Percentiles rank a stretch among this genome's conserved stretches.
Conservation (phyloP, 2,329 filamentous ascomycete species). For the Ophiostoma pallidulum region DNA sequence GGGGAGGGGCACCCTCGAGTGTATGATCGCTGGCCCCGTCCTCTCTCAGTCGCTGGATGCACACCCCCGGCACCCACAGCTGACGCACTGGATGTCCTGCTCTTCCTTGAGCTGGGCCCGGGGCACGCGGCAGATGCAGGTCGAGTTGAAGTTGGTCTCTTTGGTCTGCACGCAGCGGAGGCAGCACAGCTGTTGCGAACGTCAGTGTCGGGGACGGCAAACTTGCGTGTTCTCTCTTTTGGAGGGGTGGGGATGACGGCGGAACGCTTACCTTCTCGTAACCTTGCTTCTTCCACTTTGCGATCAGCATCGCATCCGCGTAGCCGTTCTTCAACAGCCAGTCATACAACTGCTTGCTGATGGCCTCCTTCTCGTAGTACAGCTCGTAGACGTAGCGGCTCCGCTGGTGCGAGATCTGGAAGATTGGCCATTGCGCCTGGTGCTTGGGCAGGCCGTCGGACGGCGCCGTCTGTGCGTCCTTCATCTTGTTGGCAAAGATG, state of each 20-base stretch:
- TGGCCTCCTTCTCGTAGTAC: slow-evolving; percentile 96
- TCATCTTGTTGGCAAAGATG: slow-evolving; percentile 85
- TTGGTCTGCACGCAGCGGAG: slow-evolving; percentile 97
- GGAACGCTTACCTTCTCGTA: slow-evolving; percentile 73
- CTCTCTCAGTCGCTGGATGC: slow-evolving; percentile 30
- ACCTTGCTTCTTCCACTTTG: slow-evolving; percentile 99
- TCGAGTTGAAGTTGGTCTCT: slow-evolving; percentile 97
- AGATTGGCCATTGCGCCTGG: slow-evolving; percentile 92
- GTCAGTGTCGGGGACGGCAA: slow-evolving; percentile 21
- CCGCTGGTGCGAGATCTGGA: slow-evolving; percentile 92
- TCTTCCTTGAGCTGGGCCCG: slow-evolving; percentile 82
- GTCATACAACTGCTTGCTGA: slow-evolving; percentile 84
- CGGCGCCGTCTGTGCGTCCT: slow-evolving; percentile 86
- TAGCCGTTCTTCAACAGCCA: slow-evolving; percentile 96
- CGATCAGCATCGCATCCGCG: slow-evolving; percentile 88
- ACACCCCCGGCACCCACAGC: slow-evolving; percentile 87
- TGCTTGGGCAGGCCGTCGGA: slow-evolving; percentile 71
- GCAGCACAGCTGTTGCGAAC: slow-evolving; percentile 64
- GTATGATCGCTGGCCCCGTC: too few species aligned
- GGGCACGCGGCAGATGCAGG: slow-evolving; percentile 93
- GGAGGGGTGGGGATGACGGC: background rate
- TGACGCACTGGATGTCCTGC: slow-evolving; percentile 86
- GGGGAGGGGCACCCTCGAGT: too few species aligned
- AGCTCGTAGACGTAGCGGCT: slow-evolving; percentile 91
- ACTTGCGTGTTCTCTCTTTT: too few species aligned